Base-by-base conservation (phyloP, 345 rosid species). In the Rhizophora apiculata region DNA sequence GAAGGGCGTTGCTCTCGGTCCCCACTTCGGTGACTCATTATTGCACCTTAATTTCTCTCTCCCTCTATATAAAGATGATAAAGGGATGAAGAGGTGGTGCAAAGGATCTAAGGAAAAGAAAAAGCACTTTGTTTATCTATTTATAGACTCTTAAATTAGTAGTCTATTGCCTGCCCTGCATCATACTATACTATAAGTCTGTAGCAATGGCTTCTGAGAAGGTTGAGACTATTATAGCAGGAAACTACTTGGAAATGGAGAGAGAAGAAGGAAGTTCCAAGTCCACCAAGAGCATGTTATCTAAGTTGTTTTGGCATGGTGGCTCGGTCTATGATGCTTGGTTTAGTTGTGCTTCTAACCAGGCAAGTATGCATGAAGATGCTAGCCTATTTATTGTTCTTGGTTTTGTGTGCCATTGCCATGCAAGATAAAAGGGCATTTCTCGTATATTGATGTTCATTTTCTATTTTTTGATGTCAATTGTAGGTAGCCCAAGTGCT, bases 291-390 rank as follows among this genome's bases (percentile, higher is more conserved):
- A 54, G 77, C 79, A 89, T 76, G 69, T 43, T 94, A 13, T 91
- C 96, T 2, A 86, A 64, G 15, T 76, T 94, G 2, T 84, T 94
- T 63, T 94, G 98, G 98, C 90, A 91, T 77, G 96, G 97, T 37
- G 98, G 98, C 32, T 88, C 97, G 3, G 98, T 85, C 64, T 94
- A 91, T 68, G 98, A 94, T 79, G 97, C 98, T 76, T 94, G 98
- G 98, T 91, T 91, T 72, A 94, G 98, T 68, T 94, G 97, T 75
- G 83, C 98, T 79, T 94, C 97, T 72, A 91, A 91, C 74, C 98
- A 94, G 97, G 98, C 76, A 88, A 29, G 2, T 64, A 27, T 22
- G n/a, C 11, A 26, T 43, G 19, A 54, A 8, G 16, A 46, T 32
- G 26, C 24, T 29, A 31, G 43, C 36, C 8, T 21, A 10, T 26